phyloP scores from a whole-genome alignment of 305 asterid genomes.

The Solanum hybrid region DNA sequence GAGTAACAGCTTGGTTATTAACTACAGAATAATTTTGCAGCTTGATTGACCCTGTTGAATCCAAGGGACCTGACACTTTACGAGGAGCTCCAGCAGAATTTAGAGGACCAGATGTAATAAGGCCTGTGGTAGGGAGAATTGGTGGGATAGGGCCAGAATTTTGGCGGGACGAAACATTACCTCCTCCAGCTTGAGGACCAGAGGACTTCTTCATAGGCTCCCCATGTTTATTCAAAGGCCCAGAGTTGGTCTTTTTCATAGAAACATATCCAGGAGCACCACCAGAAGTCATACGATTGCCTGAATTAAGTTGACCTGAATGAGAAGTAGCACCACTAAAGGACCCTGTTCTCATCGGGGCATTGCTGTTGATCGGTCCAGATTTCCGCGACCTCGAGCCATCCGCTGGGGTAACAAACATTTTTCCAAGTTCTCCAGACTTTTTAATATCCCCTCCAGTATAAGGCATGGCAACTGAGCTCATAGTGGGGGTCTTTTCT shows the following conservation, averaged over 20 bases:
- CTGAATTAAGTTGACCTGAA: slow-evolving; percentile 57
- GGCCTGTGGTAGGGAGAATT: slow-evolving; percentile 61
- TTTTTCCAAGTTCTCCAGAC: slow-evolving; percentile 75
- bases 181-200: slow-evolving; percentile 60
- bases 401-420: slow-evolving; percentile 54
- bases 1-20: slow-evolving; percentile 62
- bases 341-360: slow-evolving; percentile 67
- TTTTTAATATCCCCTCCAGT: slow-evolving; percentile 75
- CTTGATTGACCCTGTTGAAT: slow-evolving; percentile 52
- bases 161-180: slow-evolving; percentile 42
- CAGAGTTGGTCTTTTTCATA: slow-evolving; percentile 63
- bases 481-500: slow-evolving; percentile 57
- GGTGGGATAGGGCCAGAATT: slow-evolving; percentile 74
- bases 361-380: slow-evolving; percentile 44
- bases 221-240: slow-evolving; percentile 72
- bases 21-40: slow-evolving; percentile 33
- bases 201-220: slow-evolving; percentile 68
- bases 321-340: slow-evolving; percentile 52
- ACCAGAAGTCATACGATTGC: slow-evolving; percentile 27
- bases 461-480: slow-evolving; percentile 70
- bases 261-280: slow-evolving; percentile 47
- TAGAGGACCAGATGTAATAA: slow-evolving; percentile 69
- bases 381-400: slow-evolving; percentile 45
- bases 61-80: slow-evolving; percentile 64
- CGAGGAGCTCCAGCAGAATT: slow-evolving; percentile 68